phyloP scores from a whole-genome alignment of 257 asterid species.

The Gentiana macrophylla region DNA sequence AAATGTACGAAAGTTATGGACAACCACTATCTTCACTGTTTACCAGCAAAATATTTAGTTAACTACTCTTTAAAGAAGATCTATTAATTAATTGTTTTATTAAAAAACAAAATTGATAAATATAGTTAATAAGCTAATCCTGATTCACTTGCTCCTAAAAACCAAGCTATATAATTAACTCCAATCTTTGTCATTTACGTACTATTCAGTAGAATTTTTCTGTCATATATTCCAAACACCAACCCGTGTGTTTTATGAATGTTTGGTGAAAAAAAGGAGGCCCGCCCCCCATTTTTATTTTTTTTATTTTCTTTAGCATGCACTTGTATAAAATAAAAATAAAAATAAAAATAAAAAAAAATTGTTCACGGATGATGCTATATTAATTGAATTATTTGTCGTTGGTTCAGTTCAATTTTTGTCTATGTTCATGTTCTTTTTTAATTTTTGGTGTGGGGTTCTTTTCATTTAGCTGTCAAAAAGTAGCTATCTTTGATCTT shows the following conservation, averaged over 20 bases:
- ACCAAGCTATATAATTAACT: constrained; percentile 36
- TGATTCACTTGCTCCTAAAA: background rate
- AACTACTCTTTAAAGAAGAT: too few relatives aligned
- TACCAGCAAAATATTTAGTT: too few relatives aligned
- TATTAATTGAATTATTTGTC: constrained; percentile 1
- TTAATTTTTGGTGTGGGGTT: constrained; percentile 1
- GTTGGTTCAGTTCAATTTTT: constrained; percentile 4
- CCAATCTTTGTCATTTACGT: constrained; percentile 20
- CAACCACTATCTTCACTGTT: too few relatives aligned
- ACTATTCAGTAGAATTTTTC: constrained; percentile 9
- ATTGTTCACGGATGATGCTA: background rate
- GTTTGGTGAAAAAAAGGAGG: background rate
- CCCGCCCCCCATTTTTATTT: background rate
- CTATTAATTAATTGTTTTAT: too few relatives aligned
- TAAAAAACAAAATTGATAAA: too few relatives aligned
- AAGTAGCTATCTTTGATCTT: background rate
- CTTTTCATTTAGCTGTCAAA: too few relatives aligned
- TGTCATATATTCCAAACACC: too few relatives aligned
- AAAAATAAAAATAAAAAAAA: too few relatives aligned
- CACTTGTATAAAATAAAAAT: background rate
- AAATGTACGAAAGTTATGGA: too few relatives aligned
- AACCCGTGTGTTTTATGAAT: too few relatives aligned
- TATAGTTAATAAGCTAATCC: too few relatives aligned
- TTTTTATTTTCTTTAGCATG: background rate
- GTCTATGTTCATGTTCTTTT: background rate